phyloP scores from a whole-genome alignment of 2,329 filamentous ascomycete species.

The Fusarium pseudoanthophilum region DNA sequence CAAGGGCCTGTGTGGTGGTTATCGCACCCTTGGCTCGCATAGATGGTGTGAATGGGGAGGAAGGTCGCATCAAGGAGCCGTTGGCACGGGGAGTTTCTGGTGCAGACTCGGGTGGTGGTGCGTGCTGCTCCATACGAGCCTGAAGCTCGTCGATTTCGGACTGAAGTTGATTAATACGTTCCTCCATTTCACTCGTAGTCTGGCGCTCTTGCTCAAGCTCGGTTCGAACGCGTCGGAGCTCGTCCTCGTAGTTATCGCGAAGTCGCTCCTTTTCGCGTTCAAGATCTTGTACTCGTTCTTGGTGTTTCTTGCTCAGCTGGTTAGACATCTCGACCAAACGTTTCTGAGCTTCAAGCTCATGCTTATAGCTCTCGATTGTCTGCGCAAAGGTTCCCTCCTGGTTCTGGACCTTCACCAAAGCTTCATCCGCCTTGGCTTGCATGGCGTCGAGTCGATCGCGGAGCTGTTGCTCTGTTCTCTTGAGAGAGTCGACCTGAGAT shows the following conservation, averaged over 20 bases:
- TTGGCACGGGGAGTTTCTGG: constrained; percentile 72
- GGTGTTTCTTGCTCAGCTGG: constrained; percentile 78
- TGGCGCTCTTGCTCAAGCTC: constrained; percentile 67
- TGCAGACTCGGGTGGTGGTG: constrained; percentile 56
- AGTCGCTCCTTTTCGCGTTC: constrained; percentile 69
- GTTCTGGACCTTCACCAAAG: constrained; percentile 82
- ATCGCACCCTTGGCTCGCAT: constrained; percentile 65
- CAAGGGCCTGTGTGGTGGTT: constrained; percentile 71
- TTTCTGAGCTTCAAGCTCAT: constrained; percentile 83
- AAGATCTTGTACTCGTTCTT: constrained; percentile 75
- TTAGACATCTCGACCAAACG: constrained; percentile 86
- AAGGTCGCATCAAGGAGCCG: constrained; percentile 63
- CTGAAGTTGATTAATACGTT: constrained; percentile 62
- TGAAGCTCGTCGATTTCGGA: constrained; percentile 65
- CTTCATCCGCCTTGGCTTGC: constrained; percentile 87
- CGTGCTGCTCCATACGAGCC: constrained; percentile 57
- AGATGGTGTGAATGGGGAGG: constrained; percentile 69
- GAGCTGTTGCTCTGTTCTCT: constrained; percentile 81
- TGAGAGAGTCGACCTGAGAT: constrained; percentile 79
- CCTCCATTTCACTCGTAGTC: constrained; percentile 58
- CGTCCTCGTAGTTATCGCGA: constrained; percentile 73
- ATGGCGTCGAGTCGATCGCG: constrained; percentile 85
- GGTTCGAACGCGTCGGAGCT: constrained; percentile 64
- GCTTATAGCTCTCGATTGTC: constrained; percentile 85
- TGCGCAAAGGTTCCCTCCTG: constrained; percentile 84